Evolutionary conservation across 1,139 yeast genomes (phyloP).

Genomic region (Candida tunisiensis): DNA sequence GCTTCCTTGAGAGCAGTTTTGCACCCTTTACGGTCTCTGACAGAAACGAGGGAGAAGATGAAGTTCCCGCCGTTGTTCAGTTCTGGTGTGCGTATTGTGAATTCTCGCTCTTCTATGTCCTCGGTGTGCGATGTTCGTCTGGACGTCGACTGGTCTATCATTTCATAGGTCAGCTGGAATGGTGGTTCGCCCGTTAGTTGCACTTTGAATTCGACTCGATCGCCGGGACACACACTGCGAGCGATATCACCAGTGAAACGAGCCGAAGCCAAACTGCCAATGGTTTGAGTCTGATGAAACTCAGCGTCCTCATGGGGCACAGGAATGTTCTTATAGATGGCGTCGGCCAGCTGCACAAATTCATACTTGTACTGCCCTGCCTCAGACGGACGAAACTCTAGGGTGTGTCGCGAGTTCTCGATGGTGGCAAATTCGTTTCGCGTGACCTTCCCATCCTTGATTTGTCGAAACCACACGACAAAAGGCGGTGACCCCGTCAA

Average conservation of each 20-base stretch:
- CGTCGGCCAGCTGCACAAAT: slow-evolving; percentile 30
- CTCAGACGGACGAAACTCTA: slow-evolving; percentile 55
- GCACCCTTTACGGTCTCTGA: slow-evolving; percentile 63
- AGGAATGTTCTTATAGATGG: slow-evolving; percentile 16
- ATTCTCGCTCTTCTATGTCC: slow-evolving; percentile 25
- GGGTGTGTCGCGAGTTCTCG: slow-evolving; percentile 28
- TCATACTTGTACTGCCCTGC: slow-evolving; percentile 73
- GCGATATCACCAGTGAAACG: slow-evolving; percentile 1
- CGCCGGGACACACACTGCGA: slow-evolving; percentile 29
- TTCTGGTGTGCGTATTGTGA: slow-evolving; percentile 34
- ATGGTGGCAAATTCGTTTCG: slow-evolving; percentile 10
- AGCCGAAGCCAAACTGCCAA: slow-evolving; percentile 18
- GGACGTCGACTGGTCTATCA: slow-evolving; percentile 22
- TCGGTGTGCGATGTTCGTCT: slow-evolving; percentile 4
- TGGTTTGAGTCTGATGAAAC: slow-evolving; percentile 18
- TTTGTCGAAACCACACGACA: slow-evolving; percentile 41
- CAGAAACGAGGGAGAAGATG: slow-evolving; percentile 41
- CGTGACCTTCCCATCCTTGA: slow-evolving; percentile 14
- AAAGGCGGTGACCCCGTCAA: slow-evolving; percentile 76
- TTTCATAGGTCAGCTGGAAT: slow-evolving; percentile 51
- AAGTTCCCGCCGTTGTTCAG: slow-evolving; percentile 58
- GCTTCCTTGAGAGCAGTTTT: slow-evolving; percentile 44
- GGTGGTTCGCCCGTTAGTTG: slow-evolving; percentile 66
- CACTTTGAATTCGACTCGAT: slow-evolving; percentile 33
- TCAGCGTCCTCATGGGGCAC: slow-evolving; percentile 13